Base-by-base conservation (phyloP, 1,284 basidiomycete genomes). In the Xerocomus amazonicus region DNA sequence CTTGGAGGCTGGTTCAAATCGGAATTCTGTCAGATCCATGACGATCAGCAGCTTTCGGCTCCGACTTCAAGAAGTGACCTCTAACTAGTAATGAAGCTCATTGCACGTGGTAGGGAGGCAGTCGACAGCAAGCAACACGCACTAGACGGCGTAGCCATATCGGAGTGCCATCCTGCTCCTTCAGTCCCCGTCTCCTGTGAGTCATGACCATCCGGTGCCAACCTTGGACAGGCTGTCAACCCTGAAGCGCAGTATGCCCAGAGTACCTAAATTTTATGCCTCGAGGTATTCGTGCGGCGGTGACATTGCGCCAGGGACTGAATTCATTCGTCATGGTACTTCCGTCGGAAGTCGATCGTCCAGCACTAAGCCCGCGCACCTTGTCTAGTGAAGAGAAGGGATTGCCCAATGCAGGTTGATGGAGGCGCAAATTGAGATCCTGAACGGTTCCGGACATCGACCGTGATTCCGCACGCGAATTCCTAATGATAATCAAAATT, bases 281-380 rank as follows among this genome's bases (percentile, higher is more conserved):
- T 70, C 64, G 64, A 68, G 65, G 65, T 56, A 59, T 67, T 35
- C 48, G 67, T 67, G 68, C 60, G 65, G 65, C 58, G 48, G 51
- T 40, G 49, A 47, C 49, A 51, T 68, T 66, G 62, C 66, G 66
- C 59, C 52, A 59, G 56, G 54, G 53, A 60, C 57, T 40, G 47
- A 31, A 54, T 54, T 55, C 43, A 63, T 59, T 66, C 59, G 61
- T 67, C 66, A 67, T 66, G 43, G 49, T 23, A 45, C 54, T 45
- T 56, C 49, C 55, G 57, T 56, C 61, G 53, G 66, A 59, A 56
- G 40, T 52, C 52, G 59, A 56, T 67, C 61, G 47, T 43, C 55
- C 43, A 63, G 48, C 51, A 61, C 48, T 57, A 62, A 59, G 66
- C 54, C 59, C 60, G 55, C 56, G 53, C 53, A 44, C 57, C 49